These are phyloP conservation scores for Ophiostoma piceae DNA, from an alignment of 2,329 filamentous ascomycete genomes.

Conservation along the genomic window DNA sequence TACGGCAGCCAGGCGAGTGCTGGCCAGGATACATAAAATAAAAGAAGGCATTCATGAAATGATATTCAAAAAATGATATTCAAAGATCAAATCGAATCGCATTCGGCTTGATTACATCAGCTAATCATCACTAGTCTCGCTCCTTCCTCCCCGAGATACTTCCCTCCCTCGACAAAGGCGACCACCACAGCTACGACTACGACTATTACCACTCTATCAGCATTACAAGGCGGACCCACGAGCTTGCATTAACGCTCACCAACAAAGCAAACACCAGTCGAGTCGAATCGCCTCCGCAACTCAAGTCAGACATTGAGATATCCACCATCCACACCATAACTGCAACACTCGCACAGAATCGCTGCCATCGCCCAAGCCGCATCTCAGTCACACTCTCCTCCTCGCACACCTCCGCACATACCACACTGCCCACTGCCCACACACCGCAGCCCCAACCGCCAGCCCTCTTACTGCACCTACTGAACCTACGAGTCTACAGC, in stretches of 20 bases:
- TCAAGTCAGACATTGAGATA: background rate
- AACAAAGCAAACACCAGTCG: background rate
- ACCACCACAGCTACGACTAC: background rate
- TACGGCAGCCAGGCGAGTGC: background rate
- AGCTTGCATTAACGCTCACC: constrained; percentile 10
- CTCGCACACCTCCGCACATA: background rate
- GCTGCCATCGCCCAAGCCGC: background rate
- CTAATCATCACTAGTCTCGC: background rate
- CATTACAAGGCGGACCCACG: background rate
- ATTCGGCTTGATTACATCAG: background rate
- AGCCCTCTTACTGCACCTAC: background rate
- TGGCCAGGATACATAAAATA: background rate
- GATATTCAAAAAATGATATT: background rate
- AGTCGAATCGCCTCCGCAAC: background rate
- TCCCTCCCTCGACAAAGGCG: constrained; percentile 5
- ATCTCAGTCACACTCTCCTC: background rate
- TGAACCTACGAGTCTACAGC: background rate
- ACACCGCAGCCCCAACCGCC: background rate
- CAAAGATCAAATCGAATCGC: background rate
- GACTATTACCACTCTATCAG: too few relatives aligned
- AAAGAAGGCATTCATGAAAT: background rate
- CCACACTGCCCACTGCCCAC: background rate
- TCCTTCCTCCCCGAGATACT: background rate
- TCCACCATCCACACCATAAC: background rate
- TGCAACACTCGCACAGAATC: background rate